Percentiles rank a stretch among this genome's conserved stretches.
These are phyloP conservation scores for Fusarium veterinarium DNA, from an alignment of 2,329 filamentous ascomycete genomes.

Conservation along the genomic window DNA sequence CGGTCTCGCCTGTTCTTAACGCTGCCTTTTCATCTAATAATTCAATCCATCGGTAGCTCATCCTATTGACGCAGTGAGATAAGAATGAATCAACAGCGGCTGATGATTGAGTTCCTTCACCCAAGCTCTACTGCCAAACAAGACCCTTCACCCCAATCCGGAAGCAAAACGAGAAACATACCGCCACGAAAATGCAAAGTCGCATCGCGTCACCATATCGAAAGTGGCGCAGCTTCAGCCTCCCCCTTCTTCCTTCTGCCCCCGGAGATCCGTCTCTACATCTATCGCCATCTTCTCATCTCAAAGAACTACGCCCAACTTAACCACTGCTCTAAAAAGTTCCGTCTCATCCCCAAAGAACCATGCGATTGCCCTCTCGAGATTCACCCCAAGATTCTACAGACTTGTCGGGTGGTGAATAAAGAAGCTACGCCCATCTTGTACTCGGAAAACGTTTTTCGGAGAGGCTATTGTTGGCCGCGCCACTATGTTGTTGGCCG, in stretches of 20 bases:
- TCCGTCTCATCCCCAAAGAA: conserved; percentile 6
- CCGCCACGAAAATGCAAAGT: not conserved
- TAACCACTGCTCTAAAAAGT: not conserved
- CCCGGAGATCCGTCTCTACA: conserved; percentile 15
- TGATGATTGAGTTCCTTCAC: not conserved
- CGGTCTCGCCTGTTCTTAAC: no score
- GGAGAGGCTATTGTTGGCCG: conserved; percentile 6
- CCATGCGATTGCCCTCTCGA: not conserved
- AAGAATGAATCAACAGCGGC: not conserved
- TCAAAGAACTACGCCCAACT: not conserved
- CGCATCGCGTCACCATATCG: not conserved
- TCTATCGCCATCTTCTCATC: conserved; percentile 22
- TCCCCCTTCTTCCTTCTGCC: conserved; percentile 3
- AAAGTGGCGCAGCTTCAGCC: not conserved
- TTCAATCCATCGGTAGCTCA: no score
- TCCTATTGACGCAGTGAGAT: not conserved
- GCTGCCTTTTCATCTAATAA: no score
- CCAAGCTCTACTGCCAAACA: rapidly evolving
- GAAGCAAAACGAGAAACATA: not conserved
- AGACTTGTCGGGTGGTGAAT: conserved; percentile 10
- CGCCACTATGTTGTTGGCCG: not conserved
- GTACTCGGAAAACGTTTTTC: conserved; percentile 19
- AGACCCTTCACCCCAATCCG: not conserved
- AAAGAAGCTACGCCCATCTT: conserved; percentile 15
- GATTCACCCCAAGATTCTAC: conserved; percentile 1